These are phyloP conservation scores for Erodium trifolium DNA, from an alignment of 441 rosid genomes.

Conservation along the genomic window DNA sequence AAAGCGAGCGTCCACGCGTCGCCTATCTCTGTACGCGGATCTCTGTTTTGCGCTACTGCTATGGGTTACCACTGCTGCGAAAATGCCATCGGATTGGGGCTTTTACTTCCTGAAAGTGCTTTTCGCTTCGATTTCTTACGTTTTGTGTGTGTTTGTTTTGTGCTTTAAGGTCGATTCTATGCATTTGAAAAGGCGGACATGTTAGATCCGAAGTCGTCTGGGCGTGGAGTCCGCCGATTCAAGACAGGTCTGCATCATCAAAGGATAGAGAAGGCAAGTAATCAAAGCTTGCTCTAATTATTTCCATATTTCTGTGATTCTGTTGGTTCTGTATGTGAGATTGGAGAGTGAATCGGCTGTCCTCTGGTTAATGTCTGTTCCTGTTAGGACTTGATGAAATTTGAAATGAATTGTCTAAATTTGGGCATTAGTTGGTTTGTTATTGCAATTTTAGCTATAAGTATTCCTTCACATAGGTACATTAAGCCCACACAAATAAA, in stretches of 20 bases:
- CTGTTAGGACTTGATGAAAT: no score
- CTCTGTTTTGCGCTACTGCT: neutral
- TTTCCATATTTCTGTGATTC: neutral
- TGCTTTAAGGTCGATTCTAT: constrained; percentile 45
- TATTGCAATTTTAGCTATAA: neutral
- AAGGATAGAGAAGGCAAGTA: constrained; percentile 57
- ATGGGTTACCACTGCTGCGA: neutral
- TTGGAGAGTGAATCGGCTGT: neutral
- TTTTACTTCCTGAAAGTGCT: no score
- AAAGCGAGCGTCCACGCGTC: constrained; percentile 90
- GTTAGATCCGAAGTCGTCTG: constrained; percentile 55
- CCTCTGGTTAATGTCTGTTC: no score
- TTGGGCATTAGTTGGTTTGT: neutral
- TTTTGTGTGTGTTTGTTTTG: neutral
- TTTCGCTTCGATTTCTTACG: neutral
- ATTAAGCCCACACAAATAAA: neutral
- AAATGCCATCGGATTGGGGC: neutral
- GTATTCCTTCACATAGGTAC: neutral
- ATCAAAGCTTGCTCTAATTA: neutral
- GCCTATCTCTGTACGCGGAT: constrained; percentile 64
- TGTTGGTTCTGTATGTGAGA: neutral
- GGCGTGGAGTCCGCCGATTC: constrained; percentile 75
- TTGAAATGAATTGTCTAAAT: neutral
- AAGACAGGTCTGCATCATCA: constrained; percentile 58
- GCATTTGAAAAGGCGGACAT: constrained; percentile 78